These are phyloP conservation scores for Mallotus japonicus DNA, from an alignment of 441 rosid genomes.

Conservation along the genomic window DNA sequence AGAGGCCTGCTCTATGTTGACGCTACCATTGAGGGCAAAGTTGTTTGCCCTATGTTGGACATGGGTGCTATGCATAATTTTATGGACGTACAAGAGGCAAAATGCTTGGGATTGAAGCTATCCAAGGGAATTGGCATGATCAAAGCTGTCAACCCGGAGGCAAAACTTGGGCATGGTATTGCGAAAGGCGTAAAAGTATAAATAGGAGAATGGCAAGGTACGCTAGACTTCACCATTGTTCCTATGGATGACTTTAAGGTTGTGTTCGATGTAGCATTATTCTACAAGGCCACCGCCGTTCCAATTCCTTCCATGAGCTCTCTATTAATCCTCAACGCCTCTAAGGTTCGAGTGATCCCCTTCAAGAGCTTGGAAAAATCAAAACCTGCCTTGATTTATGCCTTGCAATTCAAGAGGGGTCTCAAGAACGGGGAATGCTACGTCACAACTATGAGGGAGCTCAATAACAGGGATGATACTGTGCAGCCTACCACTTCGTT, in stretches of 20 bases:
- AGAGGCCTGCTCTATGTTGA: neutral
- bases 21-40: neutral
- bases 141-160: too few species aligned
- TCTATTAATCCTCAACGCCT: too few species aligned
- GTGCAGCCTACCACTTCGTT: too few species aligned
- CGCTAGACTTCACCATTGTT: neutral
- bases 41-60: neutral
- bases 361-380: too few species aligned
- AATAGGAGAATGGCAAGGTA: neutral
- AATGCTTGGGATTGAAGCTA: neutral
- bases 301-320: neutral
- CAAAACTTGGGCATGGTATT: too few species aligned
- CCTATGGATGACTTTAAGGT: neutral
- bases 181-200: neutral
- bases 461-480: too few species aligned
- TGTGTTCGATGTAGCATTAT: neutral
- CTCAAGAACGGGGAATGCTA: too few species aligned
- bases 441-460: too few species aligned
- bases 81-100: neutral
- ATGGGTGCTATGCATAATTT: neutral
- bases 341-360: too few species aligned
- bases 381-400: too few species aligned
- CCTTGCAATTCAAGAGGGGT: too few species aligned
- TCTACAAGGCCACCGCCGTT: neutral
- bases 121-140: neutral